Evolutionary conservation across 441 rosid species (phyloP).

Genomic region (Adansonia madagascariensis): DNA sequence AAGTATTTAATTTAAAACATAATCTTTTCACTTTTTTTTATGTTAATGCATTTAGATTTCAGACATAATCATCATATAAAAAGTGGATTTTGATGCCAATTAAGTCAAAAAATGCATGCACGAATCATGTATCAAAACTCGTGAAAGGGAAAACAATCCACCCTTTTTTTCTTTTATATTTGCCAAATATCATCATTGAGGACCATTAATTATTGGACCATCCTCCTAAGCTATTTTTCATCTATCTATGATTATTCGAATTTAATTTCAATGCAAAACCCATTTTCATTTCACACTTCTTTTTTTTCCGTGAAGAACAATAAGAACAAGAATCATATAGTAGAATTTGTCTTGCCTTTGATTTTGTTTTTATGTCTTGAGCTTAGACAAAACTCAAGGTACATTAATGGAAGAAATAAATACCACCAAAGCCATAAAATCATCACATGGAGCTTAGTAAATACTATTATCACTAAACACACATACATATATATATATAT

Average conservation of each 20-base stretch:
- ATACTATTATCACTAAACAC: not conserved
- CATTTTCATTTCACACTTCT: not conserved
- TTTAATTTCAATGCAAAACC: not conserved
- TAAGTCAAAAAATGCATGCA: slow-evolving; percentile 21
- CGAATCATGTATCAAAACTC: not conserved
- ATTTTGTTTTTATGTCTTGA: not conserved
- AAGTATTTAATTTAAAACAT: not conserved
- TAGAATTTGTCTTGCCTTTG: not conserved
- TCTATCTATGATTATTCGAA: not conserved
- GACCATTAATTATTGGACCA: not conserved
- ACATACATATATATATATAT: no score
- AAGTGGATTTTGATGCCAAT: slow-evolving; percentile 1
- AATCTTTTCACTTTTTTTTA: not conserved
- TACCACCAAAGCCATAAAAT: not conserved
- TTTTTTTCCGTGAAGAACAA: not conserved
- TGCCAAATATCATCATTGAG: not conserved
- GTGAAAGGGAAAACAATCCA: not conserved
- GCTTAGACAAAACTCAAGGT: no score
- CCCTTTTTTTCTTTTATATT: not conserved
- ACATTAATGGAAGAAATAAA: not conserved
- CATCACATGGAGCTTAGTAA: slow-evolving; percentile 9
- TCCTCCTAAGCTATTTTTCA: not conserved
- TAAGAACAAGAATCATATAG: not conserved
- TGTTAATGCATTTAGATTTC: slow-evolving; percentile 1
- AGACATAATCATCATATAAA: slow-evolving; percentile 41